Percentiles rank a stretch among this genome's conserved stretches.
These are phyloP conservation scores for Debaryomycetaceae sp. DNA, from an alignment of 1,139 yeast genomes.

Conservation along the genomic window DNA sequence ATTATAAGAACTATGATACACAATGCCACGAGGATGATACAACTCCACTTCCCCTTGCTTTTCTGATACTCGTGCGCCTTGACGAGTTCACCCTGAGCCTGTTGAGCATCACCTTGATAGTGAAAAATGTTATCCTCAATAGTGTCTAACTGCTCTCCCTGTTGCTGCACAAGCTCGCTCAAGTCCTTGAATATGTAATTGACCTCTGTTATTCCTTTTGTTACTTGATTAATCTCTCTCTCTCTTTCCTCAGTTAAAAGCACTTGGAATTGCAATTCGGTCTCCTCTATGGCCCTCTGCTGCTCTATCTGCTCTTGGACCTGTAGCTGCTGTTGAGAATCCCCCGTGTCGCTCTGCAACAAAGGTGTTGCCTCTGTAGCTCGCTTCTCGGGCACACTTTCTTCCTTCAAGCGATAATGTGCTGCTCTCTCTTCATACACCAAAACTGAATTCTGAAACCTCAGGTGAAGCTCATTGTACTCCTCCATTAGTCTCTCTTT, in stretches of 20 bases:
- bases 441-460: slow-evolving; percentile 25
- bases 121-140: slow-evolving; percentile 75
- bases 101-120: slow-evolving; percentile 63
- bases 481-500: slow-evolving; percentile 39
- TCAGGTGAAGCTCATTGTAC: slow-evolving; percentile 35
- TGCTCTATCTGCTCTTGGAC: slow-evolving; percentile 33
- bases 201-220: slow-evolving; percentile 77
- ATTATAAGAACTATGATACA: slow-evolving; percentile 35
- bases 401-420: slow-evolving; percentile 19
- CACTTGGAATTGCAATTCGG: slow-evolving; percentile 73
- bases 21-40: slow-evolving; percentile 52
- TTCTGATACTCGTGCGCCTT: slow-evolving; percentile 77
- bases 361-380: slow-evolving; percentile 27
- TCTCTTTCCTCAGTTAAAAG: slow-evolving; percentile 70
- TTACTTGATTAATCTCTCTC: slow-evolving; percentile 66
- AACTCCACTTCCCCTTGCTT: slow-evolving; percentile 68
- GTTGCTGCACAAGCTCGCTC: slow-evolving; percentile 73
- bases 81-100: slow-evolving; percentile 64
- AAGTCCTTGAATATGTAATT: slow-evolving; percentile 81
- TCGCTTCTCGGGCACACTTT: slow-evolving; percentile 2
- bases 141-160: slow-evolving; percentile 79
- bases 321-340: slow-evolving; percentile 22
- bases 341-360: slow-evolving; percentile 13
- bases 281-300: slow-evolving; percentile 43
- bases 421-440: slow-evolving; percentile 32